Evolutionary conservation across 371 early-diverging fungal genomes (phyloP).

Genomic region (Mortierella sp.): DNA sequence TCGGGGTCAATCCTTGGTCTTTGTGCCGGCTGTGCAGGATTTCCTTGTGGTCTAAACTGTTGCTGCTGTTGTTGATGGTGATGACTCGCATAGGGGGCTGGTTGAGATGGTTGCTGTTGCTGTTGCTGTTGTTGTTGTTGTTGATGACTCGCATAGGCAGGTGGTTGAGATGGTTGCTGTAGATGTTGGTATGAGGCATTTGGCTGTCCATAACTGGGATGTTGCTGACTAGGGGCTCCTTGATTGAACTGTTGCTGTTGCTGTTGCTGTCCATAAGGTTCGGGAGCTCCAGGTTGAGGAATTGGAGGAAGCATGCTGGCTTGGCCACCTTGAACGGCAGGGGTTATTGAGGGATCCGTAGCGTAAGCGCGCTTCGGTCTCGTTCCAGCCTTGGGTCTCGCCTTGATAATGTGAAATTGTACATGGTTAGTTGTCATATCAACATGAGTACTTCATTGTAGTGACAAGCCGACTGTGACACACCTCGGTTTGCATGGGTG

Average conservation of each 20-base stretch:
- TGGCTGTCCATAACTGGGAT: neutral
- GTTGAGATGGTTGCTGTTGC: neutral
- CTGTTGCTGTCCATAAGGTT: conserved; percentile 39
- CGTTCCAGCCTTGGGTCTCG: conserved; percentile 47
- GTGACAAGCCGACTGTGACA: neutral
- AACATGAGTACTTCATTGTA: neutral
- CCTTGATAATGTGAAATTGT: conserved; percentile 8
- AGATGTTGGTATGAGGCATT: conserved; percentile 3
- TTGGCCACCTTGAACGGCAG: conserved; percentile 21
- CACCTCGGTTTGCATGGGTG: conserved; percentile 28
- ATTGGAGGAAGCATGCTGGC: conserved; percentile 31
- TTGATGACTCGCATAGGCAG: conserved; percentile 35
- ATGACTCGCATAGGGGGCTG: conserved; percentile 33
- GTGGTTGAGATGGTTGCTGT: neutral
- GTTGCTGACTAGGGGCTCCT: conserved; percentile 17
- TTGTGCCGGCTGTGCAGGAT: conserved; percentile 27
- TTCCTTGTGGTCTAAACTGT: neutral
- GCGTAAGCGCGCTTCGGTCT: conserved; percentile 47
- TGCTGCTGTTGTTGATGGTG: neutral
- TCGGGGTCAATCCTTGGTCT: conserved; percentile 89
- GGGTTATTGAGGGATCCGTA: conserved; percentile 27
- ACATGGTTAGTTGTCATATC: neutral
- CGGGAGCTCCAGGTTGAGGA: conserved; percentile 35
- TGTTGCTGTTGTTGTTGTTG: conserved; percentile 23
- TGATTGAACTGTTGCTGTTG: conserved; percentile 7